Evolutionary conservation across 2,329 filamentous ascomycete genomes (phyloP), one percentile per base, ranked within the genome.

Genomic region (Neocatenulostroma microsporum): DNA sequence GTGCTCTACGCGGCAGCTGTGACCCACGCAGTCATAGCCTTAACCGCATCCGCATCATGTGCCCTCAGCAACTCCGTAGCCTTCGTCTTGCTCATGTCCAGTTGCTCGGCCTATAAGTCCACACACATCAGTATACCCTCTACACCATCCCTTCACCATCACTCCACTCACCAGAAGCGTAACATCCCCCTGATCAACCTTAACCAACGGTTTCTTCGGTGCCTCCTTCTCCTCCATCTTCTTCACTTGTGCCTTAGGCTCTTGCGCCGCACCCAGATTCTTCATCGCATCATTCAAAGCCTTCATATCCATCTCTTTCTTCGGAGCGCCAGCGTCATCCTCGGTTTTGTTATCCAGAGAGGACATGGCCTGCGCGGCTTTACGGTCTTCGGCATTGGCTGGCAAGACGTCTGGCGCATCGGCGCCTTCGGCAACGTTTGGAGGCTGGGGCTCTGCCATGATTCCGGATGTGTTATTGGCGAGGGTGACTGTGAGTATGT

Each of bases 111-210:
- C 78, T 80, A 28, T 12, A 8, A 37, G 15, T n/a, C n/a, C 1
- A 13, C n/a, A 27, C 11, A 5, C 21, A 21, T 35, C 33, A 35
- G 24, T 19, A 35, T 15, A 35, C 12, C 9, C 23, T 9, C 23
- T 24, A 18, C 5, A 21, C 8, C 12, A 18, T 15, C 20, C 20
- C 11, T 34, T 17, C 21, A 13, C 19, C 13, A n/a, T 21, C 10
- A 18, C 17, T 25, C 30, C 27, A 21, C 76, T 47, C 56, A 84
- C 80, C 58, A 89, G 56, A 33, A 89, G 61, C 4, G 71, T 61
- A 4, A 89, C 80, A 58, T 89, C 82, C 3, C 73, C 76, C 5
- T 74, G 62, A 43, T 87, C 82, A 30, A 89, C 76, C 67, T 88
- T 89, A 54, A 87, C 73, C 14, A 58, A 49, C 47, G 62, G 67